Percentiles rank a stretch among this genome's conserved stretches.
phyloP scores from a whole-genome alignment of 768 basidiomycete genomes.

The Leucogyrophana mollusca region DNA sequence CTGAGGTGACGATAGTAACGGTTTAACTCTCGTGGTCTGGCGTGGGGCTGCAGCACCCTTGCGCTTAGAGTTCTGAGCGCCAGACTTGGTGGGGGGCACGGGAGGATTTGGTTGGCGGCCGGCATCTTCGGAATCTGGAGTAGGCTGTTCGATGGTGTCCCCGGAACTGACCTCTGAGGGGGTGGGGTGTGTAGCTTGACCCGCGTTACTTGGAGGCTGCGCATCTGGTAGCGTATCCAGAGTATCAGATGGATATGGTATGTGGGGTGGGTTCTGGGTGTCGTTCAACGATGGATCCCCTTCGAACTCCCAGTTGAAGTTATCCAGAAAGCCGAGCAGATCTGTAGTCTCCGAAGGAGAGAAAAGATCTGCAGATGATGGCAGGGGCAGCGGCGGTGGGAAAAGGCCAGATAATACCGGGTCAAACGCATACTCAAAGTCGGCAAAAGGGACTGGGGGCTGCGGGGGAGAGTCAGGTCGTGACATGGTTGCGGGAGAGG shows the following conservation, averaged over 20 bases:
- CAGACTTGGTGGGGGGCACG: no score
- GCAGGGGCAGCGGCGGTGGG: conserved; percentile 57
- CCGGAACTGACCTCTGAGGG: no score
- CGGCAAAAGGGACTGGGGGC: conserved; percentile 59
- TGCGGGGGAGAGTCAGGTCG: conserved; percentile 29
- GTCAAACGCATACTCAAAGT: conserved; percentile 75
- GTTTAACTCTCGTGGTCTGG: conserved; percentile 46
- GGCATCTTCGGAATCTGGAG: no score
- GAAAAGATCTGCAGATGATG: conserved; percentile 76
- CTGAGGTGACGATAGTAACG: conserved; percentile 78
- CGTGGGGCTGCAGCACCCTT: conserved; percentile 20
- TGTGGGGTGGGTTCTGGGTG: conserved; percentile 5
- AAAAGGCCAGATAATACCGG: conserved; percentile 57
- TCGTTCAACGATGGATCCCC: conserved; percentile 29
- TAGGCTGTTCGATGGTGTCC: no score
- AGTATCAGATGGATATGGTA: not conserved
- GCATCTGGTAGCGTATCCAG: no score
- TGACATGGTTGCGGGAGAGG: conserved; percentile 25
- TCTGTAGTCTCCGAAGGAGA: conserved; percentile 76
- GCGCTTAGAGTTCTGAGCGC: conserved; percentile 13
- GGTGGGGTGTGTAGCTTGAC: no score
- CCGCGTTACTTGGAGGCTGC: no score
- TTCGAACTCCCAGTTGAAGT: conserved; percentile 68
- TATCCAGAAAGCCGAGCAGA: conserved; percentile 80
- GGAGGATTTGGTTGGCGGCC: no score